Percentiles rank a stretch among this genome's conserved stretches.
Evolutionary conservation across 108 stramenopile species (phyloP).

Genomic region (Chaetoceros muelleri): DNA sequence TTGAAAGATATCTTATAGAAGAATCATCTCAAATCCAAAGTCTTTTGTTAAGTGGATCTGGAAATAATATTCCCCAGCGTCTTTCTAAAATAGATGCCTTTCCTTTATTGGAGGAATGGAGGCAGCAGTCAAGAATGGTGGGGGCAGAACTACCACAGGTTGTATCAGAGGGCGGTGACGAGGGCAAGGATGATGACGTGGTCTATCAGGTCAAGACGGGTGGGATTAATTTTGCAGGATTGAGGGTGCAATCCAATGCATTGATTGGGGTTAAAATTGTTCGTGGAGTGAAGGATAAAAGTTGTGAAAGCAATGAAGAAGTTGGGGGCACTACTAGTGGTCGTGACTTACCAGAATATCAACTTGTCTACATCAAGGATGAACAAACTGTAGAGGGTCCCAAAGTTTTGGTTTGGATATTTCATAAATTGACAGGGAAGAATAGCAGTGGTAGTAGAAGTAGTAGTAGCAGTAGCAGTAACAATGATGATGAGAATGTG

Average conservation of each 20-base stretch:
- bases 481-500: constrained; percentile 7
- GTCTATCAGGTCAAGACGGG: constrained; percentile 9
- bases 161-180: neutral
- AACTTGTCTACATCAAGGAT: constrained; percentile 21
- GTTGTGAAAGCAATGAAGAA: too few relatives aligned
- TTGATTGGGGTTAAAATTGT: constrained; percentile 22
- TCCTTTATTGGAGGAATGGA: constrained; percentile 2
- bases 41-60: neutral
- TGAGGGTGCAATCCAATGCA: constrained; percentile 16
- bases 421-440: constrained; percentile 32
- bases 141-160: constrained; percentile 3
- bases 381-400: constrained; percentile 17
- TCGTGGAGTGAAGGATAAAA: too few relatives aligned
- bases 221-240: constrained; percentile 36
- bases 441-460: too few relatives aligned
- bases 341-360: constrained; percentile 17
- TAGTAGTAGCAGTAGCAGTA: too few relatives aligned
- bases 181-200: neutral
- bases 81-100: neutral
- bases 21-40: too few relatives aligned
- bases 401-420: constrained; percentile 27
- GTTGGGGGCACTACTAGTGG: too few relatives aligned
- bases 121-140: neutral
- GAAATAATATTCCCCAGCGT: neutral
- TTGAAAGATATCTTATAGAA: too few relatives aligned